Conservation (phyloP, 441 rosid species). For the Erodium moschatum region DNA sequence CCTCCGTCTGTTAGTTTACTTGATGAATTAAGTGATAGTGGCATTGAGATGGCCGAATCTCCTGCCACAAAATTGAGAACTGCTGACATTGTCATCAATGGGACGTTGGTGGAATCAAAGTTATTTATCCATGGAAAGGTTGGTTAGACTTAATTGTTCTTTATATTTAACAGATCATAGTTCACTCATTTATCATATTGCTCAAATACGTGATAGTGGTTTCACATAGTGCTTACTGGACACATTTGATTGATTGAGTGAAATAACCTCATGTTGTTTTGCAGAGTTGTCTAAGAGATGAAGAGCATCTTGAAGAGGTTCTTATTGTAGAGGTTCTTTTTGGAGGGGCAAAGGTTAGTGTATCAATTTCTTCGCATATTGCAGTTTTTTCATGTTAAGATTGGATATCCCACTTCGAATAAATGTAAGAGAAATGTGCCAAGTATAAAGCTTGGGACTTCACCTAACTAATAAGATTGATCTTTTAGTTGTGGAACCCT, state of each 20-base stretch:
- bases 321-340: conserved; percentile 78
- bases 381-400: conserved; percentile 7
- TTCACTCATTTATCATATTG: neutral
- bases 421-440: too few relatives aligned
- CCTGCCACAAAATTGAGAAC: conserved; percentile 40
- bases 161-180: conserved; percentile 12
- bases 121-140: conserved; percentile 87
- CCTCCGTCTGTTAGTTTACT: conserved; percentile 59
- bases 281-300: conserved; percentile 48
- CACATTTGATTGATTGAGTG: conserved; percentile 11
- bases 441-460: too few relatives aligned
- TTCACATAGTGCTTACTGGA: neutral
- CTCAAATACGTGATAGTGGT: too few relatives aligned
- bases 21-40: conserved; percentile 41
- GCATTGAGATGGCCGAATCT: conserved; percentile 33
- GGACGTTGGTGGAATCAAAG: conserved; percentile 75
- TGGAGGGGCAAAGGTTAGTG: conserved; percentile 89
- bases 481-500: too few relatives aligned
- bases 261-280: conserved; percentile 23
- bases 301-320: conserved; percentile 50
- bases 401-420: too few relatives aligned
- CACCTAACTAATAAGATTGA: too few relatives aligned
- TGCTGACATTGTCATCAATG: conserved; percentile 82
- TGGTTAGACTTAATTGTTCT: conserved; percentile 19
- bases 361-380: conserved; percentile 18